phyloP scores from a whole-genome alignment of 2,329 filamentous ascomycete genomes.

The Aspergillus sp. region DNA sequence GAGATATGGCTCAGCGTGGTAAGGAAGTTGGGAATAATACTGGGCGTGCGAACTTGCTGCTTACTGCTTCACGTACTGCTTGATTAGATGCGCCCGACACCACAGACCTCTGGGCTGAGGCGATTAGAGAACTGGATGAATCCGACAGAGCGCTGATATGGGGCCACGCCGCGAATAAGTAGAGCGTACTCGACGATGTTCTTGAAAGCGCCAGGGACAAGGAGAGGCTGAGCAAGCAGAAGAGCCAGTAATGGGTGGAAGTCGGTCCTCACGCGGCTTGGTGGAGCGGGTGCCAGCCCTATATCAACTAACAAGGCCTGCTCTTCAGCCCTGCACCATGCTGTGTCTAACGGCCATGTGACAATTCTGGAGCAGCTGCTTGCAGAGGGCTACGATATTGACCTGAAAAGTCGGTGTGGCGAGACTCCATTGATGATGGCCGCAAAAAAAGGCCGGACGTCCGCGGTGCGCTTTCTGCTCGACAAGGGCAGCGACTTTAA shows the following conservation, averaged over 20 bases:
- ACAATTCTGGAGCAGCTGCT: background rate
- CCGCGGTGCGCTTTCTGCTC: background rate
- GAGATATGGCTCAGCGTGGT: too few species aligned
- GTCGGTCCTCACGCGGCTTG: background rate
- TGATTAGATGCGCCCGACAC: background rate
- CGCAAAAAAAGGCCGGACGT: rapidly evolving
- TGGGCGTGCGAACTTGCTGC: background rate
- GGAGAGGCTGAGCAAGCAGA: background rate
- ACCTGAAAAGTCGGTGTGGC: background rate
- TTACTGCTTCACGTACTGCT: background rate
- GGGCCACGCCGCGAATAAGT: background rate
- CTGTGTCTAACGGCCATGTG: background rate
- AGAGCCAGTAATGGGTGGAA: background rate
- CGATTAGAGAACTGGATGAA: background rate
- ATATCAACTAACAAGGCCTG: background rate
- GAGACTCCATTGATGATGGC: background rate
- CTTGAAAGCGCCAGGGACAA: background rate
- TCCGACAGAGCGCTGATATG: background rate
- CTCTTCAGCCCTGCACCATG: background rate
- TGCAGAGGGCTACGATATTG: background rate
- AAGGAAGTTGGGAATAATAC: too few species aligned
- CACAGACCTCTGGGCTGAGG: background rate
- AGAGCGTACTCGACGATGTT: background rate
- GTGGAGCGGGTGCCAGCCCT: background rate
- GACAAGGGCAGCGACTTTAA: background rate